Evolutionary conservation across 2,329 filamentous ascomycete species (phyloP), one percentile per base, ranked within the genome.

Genomic region (Penicillium sp.): DNA sequence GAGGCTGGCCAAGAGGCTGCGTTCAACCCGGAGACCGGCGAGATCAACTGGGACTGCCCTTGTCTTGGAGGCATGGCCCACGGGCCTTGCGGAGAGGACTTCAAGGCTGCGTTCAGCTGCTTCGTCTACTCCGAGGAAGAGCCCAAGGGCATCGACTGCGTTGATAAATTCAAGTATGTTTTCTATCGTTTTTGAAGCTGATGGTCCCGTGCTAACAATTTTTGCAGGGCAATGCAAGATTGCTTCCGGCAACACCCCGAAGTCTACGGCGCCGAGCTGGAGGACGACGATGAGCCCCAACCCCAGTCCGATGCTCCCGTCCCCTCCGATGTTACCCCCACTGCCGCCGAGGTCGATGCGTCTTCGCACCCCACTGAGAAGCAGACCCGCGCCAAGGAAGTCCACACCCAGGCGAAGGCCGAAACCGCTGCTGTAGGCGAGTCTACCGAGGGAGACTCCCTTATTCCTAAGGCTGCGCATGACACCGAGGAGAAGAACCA

Each of bases 21-120:
- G 1, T 99, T 97, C 81, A 96, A 99, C 77, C 92, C 93, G 3
- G 94, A 97, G 80, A 99, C 94, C 10, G 94, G 94, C 67, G 94
- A 99, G 83, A 99, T 99, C 79, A 99, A 99, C 82, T 99, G 94
- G 94, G 94, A 97, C 75, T 99, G 94, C 77, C 94, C 94, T 17
- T 99, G 94, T 75, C 81, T 99, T 35, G 94, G 94, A 49, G 94
- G 94, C 53, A 99, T 99, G 94, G 94, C 94, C 8, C 80, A 96
- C 72, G 94, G 94, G 0, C 94, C 94, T 53, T 99, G 94, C 73
- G 94, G 94, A 48, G 91, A 96, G 73, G 88, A 97, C 71, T 99
- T 99, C 84, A 92, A 89, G 81, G 87, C 88, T 25, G 94, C 94
- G 0, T 99, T 99, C 70, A 96, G 92, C 84, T 99, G 94, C 80